Base-by-base conservation (phyloP, 108 stramenopile species). In the Mayamaea pseudoterrestris region DNA sequence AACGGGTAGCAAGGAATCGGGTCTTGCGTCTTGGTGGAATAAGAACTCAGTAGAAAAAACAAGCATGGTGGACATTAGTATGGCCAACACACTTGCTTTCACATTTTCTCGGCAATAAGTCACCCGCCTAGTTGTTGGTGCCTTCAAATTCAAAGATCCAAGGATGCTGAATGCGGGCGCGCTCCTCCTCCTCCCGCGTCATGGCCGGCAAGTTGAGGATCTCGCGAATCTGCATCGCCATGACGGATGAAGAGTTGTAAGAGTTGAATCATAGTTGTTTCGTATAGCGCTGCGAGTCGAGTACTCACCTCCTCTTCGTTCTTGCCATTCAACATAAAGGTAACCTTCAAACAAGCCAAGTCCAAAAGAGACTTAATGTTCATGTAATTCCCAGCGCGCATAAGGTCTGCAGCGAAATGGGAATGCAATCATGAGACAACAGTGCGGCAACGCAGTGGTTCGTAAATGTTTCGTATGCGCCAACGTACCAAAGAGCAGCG, bases 111-210 rank as follows among this genome's bases (percentile, higher is more conserved):
- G n/a, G n/a, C n/a, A n/a, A n/a, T n/a, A n/a, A n/a, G n/a, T n/a
- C n/a, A n/a, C n/a, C n/a, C n/a, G n/a, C n/a, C n/a, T n/a, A n/a
- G n/a, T n/a, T n/a, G n/a, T n/a, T n/a, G n/a, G n/a, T n/a, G n/a
- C n/a, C n/a, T n/a, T n/a, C n/a, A n/a, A n/a, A n/a, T 68, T 77
- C 77, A 70, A 89, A 89, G 44, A 89, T 74, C 87, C 87, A 89
- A 17, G 55, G 62, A 52, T 84, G 87, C 22, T 84, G 73, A 50
- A 61, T 49, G 30, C 80, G 68, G 12, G 82, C 82, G 23, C 61
- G 40, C 12, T 46, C 67, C 50, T 82, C 80, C 47, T 89, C 82
- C 37, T 82, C 73, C 2, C 64, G 46, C n/a, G 87, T 80, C 64
- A 89, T 30, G 53, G 65, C 60, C 2, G 87, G 87, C 9, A 89